Base-by-base conservation (phyloP, 148 eudicot genomes). In the Oxyria digyna region DNA sequence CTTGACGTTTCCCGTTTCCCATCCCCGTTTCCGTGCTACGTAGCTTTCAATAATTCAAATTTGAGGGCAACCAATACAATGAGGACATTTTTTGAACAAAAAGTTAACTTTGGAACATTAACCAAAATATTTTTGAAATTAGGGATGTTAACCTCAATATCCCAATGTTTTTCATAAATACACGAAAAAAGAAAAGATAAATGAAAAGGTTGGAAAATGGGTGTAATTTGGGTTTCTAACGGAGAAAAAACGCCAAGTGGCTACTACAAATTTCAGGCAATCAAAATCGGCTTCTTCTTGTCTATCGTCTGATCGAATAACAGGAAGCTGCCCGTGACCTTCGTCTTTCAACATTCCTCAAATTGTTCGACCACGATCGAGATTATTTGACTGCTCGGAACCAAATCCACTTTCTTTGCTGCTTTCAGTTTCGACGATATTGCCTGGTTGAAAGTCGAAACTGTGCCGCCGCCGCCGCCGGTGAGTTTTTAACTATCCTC, bases 351-450 rank as follows among this genome's bases (percentile, higher is more conserved):
- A 18, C 65, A 15, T 27, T 54, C 21, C 65, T 21, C 65, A 27
- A 59, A 59, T 31, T 11, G 37, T 27, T 59, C 65, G 31, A 59
- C 35, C 15, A 14, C 31, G n/a, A n/a, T n/a, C n/a, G n/a, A 31
- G 65, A 15, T 0, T 59, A 59, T 27, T 29, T 59, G 65, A 59
- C 38, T 10, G 13, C 65, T 59, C 37, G 37, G 20, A 59, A 29
- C 63, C 35, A 33, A 57, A 57, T 4, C 63, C 35, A 59, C 5
- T 38, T 59, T 59, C 20, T 14, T 31, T 59, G 65, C 65, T 59
- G 31, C 38, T 29, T 29, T 59, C 37, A 59, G 65, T 59, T 59
- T 59, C 65, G 65, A 59, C 65, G 65, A 59, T 27, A 15, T 59
- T 59, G 20, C 37, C 65, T 31, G 37, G 37, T 59, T 20, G 65